Evolutionary conservation across 768 basidiomycete species (phyloP).

Genomic region (Podaxis sp.): DNA sequence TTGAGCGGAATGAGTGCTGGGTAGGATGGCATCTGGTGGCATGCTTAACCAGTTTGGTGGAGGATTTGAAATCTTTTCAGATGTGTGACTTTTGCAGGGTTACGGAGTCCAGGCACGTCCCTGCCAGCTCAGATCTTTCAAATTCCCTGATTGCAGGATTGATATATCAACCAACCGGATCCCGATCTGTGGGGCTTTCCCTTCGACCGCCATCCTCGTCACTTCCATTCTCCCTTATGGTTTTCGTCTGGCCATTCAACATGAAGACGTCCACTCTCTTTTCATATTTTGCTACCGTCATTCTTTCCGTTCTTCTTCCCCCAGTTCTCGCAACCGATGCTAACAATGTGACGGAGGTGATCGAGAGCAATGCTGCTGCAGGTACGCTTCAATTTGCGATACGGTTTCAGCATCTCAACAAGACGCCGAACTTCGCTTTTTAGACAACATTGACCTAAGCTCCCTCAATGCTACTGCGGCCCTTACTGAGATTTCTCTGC

Average conservation of each 20-base stretch:
- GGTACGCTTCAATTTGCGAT: slow-evolving; percentile 20
- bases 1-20: no score
- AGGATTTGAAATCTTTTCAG: no score
- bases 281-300: slow-evolving; percentile 19
- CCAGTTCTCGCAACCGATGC: slow-evolving; percentile 21
- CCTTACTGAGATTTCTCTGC: slow-evolving; percentile 23
- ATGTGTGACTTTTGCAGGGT: background rate
- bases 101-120: background rate
- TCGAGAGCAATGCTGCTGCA: slow-evolving; percentile 28
- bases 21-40: no score
- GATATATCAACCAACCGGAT: background rate
- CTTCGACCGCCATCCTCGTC: background rate
- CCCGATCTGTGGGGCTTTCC: background rate
- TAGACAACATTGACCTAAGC: slow-evolving; percentile 32
- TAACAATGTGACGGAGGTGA: slow-evolving; percentile 22
- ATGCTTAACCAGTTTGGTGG: no score
- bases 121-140: background rate
- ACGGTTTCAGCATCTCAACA: background rate
- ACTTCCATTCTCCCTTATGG: background rate
- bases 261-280: slow-evolving; percentile 33
- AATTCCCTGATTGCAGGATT: background rate
- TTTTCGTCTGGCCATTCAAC: slow-evolving; percentile 23
- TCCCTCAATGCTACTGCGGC: slow-evolving; percentile 24
- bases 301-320: slow-evolving; percentile 12
- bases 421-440: background rate